Base-by-base conservation (phyloP, 805 yeast species). In the Teunomyces kruisii region DNA sequence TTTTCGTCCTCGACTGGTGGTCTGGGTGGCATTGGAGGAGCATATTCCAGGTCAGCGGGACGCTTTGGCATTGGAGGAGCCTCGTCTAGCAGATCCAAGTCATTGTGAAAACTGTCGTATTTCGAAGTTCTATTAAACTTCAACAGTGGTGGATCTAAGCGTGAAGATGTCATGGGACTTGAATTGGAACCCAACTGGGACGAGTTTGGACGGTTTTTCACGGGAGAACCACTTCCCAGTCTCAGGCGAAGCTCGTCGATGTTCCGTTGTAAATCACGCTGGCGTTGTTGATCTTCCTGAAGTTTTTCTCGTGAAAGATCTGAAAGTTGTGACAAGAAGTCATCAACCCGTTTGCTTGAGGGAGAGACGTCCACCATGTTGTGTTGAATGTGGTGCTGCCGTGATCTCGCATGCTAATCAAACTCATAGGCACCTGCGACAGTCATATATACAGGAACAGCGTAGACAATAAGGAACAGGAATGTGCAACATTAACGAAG, bases 321-420 rank as follows among this genome's bases (percentile, higher is more conserved):
- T 4, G 75, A 70, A 15, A 70, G 50, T 29, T 58, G 58, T 8
- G 66, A 54, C 32, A 71, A 53, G 43, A 71, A 71, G 45, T 68
- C 73, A 46, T 70, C 67, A 10, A 71, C 75, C 32, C 65, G 63
- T 22, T 58, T 50, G 13, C 59, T 44, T 5, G 70, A 61, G 2
- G 69, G 65, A 19, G 70, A 62, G n/a, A 50, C 53, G 19, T 47
- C 33, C 12, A 52, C 33, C 58, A 55, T 55, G 29, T 27, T 35
- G 32, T 4, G 8, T n/a, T 19, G 13, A 14, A 31, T 10, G 19
- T 12, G 10, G n/a, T 37, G 9, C 8, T 22, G 16, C 26, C 15
- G 16, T 16, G 35, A 14, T 31, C 35, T 14, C 9, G 8, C 35
- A 9, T 6, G 19, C 35, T 14, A 31, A 19, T 31, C 35, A 31